These are phyloP conservation scores for Collybia nuda DNA, from an alignment of 768 basidiomycete species.

Conservation along the genomic window DNA sequence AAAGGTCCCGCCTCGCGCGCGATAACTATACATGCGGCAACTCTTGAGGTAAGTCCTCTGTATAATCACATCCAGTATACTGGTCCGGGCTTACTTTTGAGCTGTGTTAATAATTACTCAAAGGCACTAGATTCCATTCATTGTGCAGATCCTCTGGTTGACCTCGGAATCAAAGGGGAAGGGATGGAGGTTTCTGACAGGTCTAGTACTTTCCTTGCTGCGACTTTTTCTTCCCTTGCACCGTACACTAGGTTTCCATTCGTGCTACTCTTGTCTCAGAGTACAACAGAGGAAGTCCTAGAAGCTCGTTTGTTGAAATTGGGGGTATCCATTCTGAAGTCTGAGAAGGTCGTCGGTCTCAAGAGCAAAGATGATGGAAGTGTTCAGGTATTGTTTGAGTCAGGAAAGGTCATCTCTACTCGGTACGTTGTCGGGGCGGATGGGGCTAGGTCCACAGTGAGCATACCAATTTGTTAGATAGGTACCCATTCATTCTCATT, in stretches of 20 bases:
- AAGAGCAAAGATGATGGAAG: constrained; percentile 25
- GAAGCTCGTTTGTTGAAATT: constrained; percentile 27
- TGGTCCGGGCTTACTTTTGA: not conserved
- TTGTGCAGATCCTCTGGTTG: constrained; percentile 36
- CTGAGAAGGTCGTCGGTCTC: constrained; percentile 39
- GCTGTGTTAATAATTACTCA: no score
- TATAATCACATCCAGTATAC: not conserved
- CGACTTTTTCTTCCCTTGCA: constrained; percentile 32
- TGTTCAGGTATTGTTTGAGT: constrained; percentile 44
- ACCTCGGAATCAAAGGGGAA: constrained; percentile 31
- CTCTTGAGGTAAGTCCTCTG: constrained; percentile 40
- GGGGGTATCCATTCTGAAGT: constrained; percentile 33
- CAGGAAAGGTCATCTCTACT: constrained; percentile 40
- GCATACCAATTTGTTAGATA: not conserved
- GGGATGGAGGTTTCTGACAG: constrained; percentile 27
- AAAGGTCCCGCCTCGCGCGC: constrained; percentile 43
- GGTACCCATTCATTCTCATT: not conserved
- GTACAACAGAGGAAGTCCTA: constrained; percentile 40
- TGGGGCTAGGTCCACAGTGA: constrained; percentile 45
- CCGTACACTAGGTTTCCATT: constrained; percentile 45
- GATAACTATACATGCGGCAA: constrained; percentile 47
- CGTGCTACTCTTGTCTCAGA: constrained; percentile 41
- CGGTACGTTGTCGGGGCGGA: constrained; percentile 54
- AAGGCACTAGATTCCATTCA: constrained; percentile 47
- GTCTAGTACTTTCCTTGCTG: constrained; percentile 20